Base-by-base conservation (phyloP, 371 early-diverging fungal genomes). In the Cokeromyces recurvatus region DNA sequence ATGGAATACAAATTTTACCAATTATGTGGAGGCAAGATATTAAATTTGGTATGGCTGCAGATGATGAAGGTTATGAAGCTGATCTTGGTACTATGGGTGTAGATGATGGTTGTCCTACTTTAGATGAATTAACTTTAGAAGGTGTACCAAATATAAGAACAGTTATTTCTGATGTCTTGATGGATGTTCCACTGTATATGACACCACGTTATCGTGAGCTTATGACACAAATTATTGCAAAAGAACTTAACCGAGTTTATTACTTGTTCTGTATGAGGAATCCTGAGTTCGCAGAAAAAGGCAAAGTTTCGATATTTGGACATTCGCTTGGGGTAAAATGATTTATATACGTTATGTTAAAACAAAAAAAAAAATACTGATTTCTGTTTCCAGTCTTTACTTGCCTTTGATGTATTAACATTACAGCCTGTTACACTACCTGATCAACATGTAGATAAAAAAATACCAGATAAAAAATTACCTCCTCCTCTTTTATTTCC, bases 151-250 rank as follows among this genome's bases (percentile, higher is more conserved):
- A 85, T 36, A 85, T 92, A 23, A 74, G 92, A 22, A 84, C 75
- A 63, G 62, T 90, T 20, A 86, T 90, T 2, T 85, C 88, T 1
- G 90, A 92, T 62, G 88, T 91, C 0, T 64, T 89, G 15, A 64
- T 90, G 59, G 92, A 90, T 55, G 89, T 92, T 0, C 71, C 89
- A 10, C 61, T 90, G 3, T 92, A 92, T 51, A 85, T 91, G 83
- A 89, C 89, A 4, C 87, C 87, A 4, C 78, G 66, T 56, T 89
- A 88, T 46, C 81, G 88, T 16, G 84, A 86, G 49, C 76, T 86
- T 47, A 90, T 92, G 87, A 78, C 87, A 41, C 67, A 67, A 25
- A 77, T 84, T 11, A 84, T 90, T 35, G 70, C 89, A 11, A 69
- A 67, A 11, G 91, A 90, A 60, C 60, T 88, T 39, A 91, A 89